Evolutionary conservation across 352 stramenopile species (phyloP).

Genomic region (Phytopythium chamaehyphon): DNA sequence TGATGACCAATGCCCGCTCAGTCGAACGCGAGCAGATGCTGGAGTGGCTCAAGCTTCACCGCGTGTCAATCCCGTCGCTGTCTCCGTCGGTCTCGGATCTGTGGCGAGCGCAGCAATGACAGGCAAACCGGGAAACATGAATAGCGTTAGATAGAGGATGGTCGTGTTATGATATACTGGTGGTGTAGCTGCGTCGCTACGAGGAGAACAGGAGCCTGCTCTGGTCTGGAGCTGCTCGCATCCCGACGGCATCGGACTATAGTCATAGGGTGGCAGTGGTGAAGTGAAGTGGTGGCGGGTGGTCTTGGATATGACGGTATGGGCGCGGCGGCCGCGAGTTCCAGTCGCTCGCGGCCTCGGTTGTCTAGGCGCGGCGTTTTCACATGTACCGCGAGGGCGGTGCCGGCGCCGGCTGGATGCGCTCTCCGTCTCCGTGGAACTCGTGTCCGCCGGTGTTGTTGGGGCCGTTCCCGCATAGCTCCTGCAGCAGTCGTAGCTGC

Average conservation of each 20-base stretch:
- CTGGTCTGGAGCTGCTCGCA: too few relatives aligned
- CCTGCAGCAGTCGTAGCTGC: constrained; percentile 71
- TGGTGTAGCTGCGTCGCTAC: too few relatives aligned
- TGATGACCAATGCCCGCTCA: constrained; percentile 44
- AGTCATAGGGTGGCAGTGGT: too few relatives aligned
- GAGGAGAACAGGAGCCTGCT: too few relatives aligned
- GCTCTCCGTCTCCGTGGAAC: constrained; percentile 16
- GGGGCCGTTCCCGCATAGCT: constrained; percentile 42
- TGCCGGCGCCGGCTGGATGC: background rate
- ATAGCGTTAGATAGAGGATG: background rate
- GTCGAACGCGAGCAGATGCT: constrained; percentile 65
- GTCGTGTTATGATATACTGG: too few relatives aligned
- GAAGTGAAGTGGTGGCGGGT: too few relatives aligned
- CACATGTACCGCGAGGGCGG: constrained; percentile 6
- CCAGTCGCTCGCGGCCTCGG: background rate
- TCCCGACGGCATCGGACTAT: too few relatives aligned
- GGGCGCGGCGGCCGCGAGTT: too few relatives aligned
- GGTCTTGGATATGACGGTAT: too few relatives aligned
- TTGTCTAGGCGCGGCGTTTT: background rate
- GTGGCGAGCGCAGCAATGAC: background rate
- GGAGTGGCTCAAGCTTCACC: constrained; percentile 72
- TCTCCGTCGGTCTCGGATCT: constrained; percentile 11
- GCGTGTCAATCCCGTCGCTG: constrained; percentile 45
- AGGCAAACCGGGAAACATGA: background rate
- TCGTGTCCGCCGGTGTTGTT: background rate